Evolutionary conservation across 768 basidiomycete genomes (phyloP).

Genomic region (Strobilomyces confusus): DNA sequence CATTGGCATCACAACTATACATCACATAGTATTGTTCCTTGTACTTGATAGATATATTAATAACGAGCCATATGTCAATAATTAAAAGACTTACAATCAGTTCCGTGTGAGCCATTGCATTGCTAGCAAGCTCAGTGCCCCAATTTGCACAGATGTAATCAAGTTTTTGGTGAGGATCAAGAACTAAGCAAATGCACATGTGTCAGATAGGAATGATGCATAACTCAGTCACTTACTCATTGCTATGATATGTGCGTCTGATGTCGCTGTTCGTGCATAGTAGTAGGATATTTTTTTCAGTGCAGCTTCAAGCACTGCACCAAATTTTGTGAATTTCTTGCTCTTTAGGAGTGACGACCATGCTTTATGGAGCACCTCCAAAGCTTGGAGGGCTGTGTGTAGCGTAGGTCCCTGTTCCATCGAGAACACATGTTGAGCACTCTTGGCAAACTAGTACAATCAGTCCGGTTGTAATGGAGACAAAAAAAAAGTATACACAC

Average conservation of each 20-base stretch:
- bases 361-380: slow-evolving; percentile 7
- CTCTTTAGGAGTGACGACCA: neutral
- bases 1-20: too few relatives aligned
- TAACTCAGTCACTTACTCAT: neutral
- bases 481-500: neutral
- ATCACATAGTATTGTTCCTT: too few relatives aligned
- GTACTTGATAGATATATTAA: too few relatives aligned
- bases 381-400: neutral
- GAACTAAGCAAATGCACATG: too few relatives aligned
- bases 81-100: too few relatives aligned
- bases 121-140: too few relatives aligned
- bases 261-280: neutral
- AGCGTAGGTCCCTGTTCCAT: neutral
- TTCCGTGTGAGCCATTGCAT: too few relatives aligned
- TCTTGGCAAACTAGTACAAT: neutral
- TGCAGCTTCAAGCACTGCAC: neutral
- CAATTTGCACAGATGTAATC: too few relatives aligned
- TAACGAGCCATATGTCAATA: too few relatives aligned
- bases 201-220: too few relatives aligned
- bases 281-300: slow-evolving; percentile 1
- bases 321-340: slow-evolving; percentile 1
- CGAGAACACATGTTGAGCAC: slow-evolving; percentile 4
- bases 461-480: neutral
- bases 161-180: too few relatives aligned
- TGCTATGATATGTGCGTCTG: slow-evolving; percentile 1